Base-by-base conservation (phyloP, 2,329 filamentous ascomycete genomes). In the Mollisia scopiformis region DNA sequence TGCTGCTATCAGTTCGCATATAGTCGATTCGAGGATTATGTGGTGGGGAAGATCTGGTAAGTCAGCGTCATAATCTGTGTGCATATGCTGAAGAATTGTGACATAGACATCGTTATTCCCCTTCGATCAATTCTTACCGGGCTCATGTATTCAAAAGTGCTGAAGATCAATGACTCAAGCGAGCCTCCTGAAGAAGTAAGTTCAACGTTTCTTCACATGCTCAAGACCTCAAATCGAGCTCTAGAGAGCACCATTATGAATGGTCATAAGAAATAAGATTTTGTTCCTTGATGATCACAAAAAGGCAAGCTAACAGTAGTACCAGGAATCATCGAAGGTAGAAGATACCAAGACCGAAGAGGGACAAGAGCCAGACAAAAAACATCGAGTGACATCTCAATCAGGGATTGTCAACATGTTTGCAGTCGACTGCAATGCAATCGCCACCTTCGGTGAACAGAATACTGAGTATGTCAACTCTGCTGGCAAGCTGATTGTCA, bases 381-480 rank as follows among this genome's bases (percentile, higher is more conserved):
- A 57, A 31, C 58, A 60, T n/a, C n/a, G n/a, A 31, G 28, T 51
- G 11, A 82, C 87, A 74, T 83, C 83, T 19, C 80, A 82, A 62
- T 90, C 93, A 75, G 87, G 84, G 61, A 88, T 88, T 14, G 85
- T 93, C 58, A 93, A 93, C 71, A 79, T 92, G 50, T 86, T 92
- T 41, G 88, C 88, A 11, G 86, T 93, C 16, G 90, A 93, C 71
- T 80, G 85, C 8, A 84, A 84, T 62, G 83, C 88, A 31, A 80
- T 93, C 37, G 79, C 87, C 0, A 83, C 89, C 51, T 91, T 91
- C 69, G 79, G 80, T 11, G 78, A 82, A 6, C 88, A 80, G 69
- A 86, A 88, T 65, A 85, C 86, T 69, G 75, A 87, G 37, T 86
- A 92, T 67, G 77, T 86, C 8, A 82, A 82, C 33, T 85, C 85